Evolutionary conservation across 768 basidiomycete species (phyloP).

Genomic region (Tylopilus plumbeoviolaceoides): DNA sequence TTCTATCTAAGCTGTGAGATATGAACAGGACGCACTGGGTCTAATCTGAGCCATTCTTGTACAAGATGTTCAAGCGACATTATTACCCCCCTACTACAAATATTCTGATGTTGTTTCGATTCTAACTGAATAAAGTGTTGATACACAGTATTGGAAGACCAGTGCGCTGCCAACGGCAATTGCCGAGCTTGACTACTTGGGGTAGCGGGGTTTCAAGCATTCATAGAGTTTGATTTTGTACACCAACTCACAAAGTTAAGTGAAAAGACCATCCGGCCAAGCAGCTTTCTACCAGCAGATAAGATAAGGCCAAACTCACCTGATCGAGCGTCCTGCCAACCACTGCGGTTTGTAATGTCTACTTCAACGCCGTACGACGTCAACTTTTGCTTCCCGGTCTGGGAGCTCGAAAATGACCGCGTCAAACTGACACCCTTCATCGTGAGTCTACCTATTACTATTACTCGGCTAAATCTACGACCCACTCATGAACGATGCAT

Average conservation of each 20-base stretch:
- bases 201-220: too few species aligned
- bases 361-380: not conserved
- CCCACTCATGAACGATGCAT: too few species aligned
- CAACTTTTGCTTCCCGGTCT: conserved; percentile 39
- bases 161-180: too few species aligned
- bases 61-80: conserved; percentile 39
- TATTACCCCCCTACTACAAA: not conserved
- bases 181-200: too few species aligned
- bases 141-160: too few species aligned
- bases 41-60: conserved; percentile 48
- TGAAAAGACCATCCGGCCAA: not conserved
- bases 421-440: conserved; percentile 50
- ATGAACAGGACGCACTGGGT: conserved; percentile 33
- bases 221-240: too few species aligned
- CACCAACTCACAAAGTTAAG: too few species aligned
- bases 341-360: not conserved
- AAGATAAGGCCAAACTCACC: too few species aligned
- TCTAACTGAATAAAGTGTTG: not conserved
- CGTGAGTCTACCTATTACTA: conserved; percentile 27
- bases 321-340: not conserved
- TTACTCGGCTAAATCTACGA: not conserved
- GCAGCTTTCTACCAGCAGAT: not conserved
- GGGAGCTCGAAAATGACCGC: conserved; percentile 43
- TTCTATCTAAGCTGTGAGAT: not conserved
- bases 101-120: not conserved